phyloP scores from a whole-genome alignment of 768 basidiomycete species.

The Clathrus columnatus region DNA sequence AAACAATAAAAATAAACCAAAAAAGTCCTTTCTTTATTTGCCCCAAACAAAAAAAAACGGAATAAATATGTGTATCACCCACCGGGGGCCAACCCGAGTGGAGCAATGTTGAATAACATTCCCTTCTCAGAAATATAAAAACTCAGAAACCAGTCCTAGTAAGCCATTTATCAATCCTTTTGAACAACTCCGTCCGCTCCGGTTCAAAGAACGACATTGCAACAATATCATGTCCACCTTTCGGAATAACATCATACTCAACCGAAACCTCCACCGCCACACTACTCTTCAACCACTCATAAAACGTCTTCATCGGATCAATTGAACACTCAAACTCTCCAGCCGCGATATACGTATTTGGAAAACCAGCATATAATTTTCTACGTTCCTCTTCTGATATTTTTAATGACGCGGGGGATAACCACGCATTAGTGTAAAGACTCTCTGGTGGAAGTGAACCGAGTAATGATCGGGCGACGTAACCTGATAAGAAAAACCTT shows the following conservation, averaged over 20 bases:
- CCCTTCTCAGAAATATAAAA: no score
- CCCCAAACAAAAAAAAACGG: no score
- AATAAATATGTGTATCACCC: no score
- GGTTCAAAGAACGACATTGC: constrained; percentile 11
- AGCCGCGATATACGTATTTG: constrained; percentile 49
- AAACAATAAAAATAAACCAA: no score
- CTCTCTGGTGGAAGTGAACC: constrained; percentile 40
- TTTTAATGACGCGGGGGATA: constrained; percentile 43
- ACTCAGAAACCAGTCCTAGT: no score
- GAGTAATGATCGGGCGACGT: constrained; percentile 34
- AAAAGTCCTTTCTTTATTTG: no score
- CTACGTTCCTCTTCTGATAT: background rate
- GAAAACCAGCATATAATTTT: constrained; percentile 49
- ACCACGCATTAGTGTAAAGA: constrained; percentile 41
- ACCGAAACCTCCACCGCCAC: constrained; percentile 17
- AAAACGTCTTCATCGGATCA: constrained; percentile 42
- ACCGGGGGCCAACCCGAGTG: no score
- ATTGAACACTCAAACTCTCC: constrained; percentile 49
- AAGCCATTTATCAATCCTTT: no score
- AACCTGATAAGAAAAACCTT: no score
- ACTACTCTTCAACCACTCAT: constrained; percentile 40
- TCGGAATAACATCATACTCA: constrained; percentile 15
- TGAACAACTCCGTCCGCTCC: constrained; percentile 12
- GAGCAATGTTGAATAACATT: no score
- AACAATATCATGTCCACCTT: constrained; percentile 13